Evolutionary conservation across 1,284 basidiomycete species (phyloP).

Genomic region (Xerocomus minutiporus): DNA sequence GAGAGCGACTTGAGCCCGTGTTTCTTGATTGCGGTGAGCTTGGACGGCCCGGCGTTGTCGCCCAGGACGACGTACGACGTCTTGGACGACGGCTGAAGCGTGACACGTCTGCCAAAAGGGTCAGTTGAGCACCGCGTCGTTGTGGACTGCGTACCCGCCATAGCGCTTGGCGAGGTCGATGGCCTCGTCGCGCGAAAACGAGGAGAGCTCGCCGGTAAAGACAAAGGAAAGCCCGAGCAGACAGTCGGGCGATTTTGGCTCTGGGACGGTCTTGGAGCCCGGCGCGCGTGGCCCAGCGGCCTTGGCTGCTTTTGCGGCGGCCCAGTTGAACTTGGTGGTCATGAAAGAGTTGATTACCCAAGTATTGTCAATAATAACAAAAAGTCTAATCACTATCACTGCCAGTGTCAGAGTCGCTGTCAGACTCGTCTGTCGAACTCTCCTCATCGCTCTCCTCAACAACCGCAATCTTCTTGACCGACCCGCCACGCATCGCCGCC

Average conservation of each 20-base stretch:
- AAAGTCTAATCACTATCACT: constrained; percentile 27
- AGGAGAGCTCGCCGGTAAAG: constrained; percentile 90
- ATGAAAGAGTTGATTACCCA: not conserved
- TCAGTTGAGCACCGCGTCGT: too few species aligned
- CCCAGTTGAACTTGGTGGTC: constrained; percentile 47
- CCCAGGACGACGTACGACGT: constrained; percentile 91
- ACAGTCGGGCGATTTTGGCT: constrained; percentile 68
- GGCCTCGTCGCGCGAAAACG: constrained; percentile 86
- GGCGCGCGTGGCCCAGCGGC: constrained; percentile 69
- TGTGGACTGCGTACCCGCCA: constrained; percentile 65
- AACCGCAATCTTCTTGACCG: constrained; percentile 64
- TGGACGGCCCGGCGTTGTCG: constrained; percentile 82
- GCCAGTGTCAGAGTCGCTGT: constrained; percentile 14
- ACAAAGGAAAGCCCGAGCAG: constrained; percentile 88
- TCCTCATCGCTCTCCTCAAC: constrained; percentile 48
- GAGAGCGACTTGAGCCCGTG: constrained; percentile 71
- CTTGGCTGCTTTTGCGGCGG: constrained; percentile 60
- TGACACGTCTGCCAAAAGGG: constrained; percentile 62
- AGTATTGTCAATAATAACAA: not conserved
- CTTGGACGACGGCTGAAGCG: constrained; percentile 82
- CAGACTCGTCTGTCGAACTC: constrained; percentile 29
- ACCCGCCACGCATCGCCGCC: constrained; percentile 91
- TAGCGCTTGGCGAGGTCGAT: constrained; percentile 87
- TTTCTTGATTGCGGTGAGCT: constrained; percentile 82
- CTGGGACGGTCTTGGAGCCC: constrained; percentile 81